phyloP scores from a whole-genome alignment of 345 rosid genomes.

The Cardiospermum halicacabum region DNA sequence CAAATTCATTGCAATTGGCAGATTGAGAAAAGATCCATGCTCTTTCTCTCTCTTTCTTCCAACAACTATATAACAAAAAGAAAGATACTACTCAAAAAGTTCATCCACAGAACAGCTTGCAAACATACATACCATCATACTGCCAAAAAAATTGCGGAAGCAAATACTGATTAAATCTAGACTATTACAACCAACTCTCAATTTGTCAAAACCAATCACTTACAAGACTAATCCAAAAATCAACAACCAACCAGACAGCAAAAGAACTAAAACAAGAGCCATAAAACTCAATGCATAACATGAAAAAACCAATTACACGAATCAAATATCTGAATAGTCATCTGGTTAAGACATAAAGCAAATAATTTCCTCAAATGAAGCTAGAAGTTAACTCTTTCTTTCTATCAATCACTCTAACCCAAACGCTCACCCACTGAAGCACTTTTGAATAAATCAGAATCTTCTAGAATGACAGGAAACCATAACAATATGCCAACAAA shows the following conservation, averaged over 20 bases:
- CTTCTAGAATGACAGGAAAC: not conserved
- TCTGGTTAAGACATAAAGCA: not conserved
- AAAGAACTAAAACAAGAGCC: not conserved
- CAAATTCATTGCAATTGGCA: not conserved
- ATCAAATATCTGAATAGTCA: not conserved
- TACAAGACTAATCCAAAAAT: not conserved
- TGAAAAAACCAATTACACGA: not conserved
- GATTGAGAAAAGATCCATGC: not conserved
- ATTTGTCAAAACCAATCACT: not conserved
- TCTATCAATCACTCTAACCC: not conserved
- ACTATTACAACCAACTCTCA: not conserved
- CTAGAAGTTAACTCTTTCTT: not conserved
- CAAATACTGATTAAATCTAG: not conserved
- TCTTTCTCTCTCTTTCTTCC: conserved; percentile 4
- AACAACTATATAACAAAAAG: not conserved
- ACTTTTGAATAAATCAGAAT: not conserved
- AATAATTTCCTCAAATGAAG: not conserved
- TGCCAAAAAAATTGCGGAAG: not conserved
- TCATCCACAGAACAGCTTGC: conserved; percentile 1
- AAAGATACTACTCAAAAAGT: not conserved
- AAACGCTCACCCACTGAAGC: not conserved
- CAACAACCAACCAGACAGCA: not conserved
- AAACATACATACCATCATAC: not conserved
- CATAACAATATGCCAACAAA: not conserved
- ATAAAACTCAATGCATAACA: not conserved